phyloP scores from a whole-genome alignment of 176 grass and related monocot species.

The Ensete glaucum region DNA sequence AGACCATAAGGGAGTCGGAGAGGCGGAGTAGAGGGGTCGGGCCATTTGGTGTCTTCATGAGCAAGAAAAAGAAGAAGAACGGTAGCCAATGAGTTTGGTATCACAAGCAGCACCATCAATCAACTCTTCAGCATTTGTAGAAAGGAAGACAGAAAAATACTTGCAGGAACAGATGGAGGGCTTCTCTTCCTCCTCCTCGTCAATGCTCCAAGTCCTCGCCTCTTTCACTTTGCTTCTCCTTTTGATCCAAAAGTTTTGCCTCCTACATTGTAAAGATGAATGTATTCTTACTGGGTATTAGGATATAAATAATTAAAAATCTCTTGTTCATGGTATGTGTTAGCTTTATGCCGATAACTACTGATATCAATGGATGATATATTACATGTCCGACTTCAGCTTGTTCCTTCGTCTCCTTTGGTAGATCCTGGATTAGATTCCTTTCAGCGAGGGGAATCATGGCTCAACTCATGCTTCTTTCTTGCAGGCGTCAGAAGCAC shows the following conservation, averaged over 20 bases:
- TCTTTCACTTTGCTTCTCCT: background rate
- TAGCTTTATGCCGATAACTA: too few relatives aligned
- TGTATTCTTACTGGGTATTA: background rate
- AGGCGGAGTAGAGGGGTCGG: background rate
- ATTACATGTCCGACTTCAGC: too few relatives aligned
- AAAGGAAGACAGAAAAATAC: background rate
- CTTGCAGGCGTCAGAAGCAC: too few relatives aligned
- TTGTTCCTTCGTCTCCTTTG: too few relatives aligned
- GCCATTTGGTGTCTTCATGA: background rate
- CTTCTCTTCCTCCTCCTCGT: background rate
- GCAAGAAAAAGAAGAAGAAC: background rate
- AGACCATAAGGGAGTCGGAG: constrained; percentile 27
- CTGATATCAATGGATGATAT: too few relatives aligned
- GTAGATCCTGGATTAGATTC: too few relatives aligned
- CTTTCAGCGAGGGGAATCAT: too few relatives aligned
- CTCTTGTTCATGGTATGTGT: too few relatives aligned
- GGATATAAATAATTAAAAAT: background rate
- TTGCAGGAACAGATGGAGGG: too few relatives aligned
- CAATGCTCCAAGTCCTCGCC: background rate
- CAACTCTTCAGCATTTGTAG: background rate
- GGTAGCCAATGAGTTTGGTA: background rate
- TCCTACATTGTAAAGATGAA: background rate
- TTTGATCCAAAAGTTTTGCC: background rate
- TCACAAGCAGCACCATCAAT: background rate
- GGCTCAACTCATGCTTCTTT: too few relatives aligned